Conservation (phyloP, 129 eudicot species). For the Tanacetum coccineum region DNA sequence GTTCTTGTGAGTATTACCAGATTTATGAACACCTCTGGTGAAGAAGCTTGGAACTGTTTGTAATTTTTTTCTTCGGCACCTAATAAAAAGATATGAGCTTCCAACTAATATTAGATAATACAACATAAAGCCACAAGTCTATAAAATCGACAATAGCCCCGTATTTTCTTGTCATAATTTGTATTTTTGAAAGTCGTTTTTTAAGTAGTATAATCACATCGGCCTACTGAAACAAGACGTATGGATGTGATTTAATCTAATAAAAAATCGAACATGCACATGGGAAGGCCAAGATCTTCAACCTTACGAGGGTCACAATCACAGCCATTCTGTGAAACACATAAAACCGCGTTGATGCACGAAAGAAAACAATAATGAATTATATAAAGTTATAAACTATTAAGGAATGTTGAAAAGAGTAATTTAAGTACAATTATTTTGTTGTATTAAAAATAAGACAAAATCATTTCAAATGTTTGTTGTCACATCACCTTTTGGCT, state of each 20-base stretch:
- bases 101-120: too few species aligned
- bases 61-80: too few species aligned
- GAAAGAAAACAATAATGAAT: constrained; percentile 27
- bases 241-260: background rate
- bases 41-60: too few species aligned
- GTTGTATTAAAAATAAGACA: constrained; percentile 16
- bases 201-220: too few species aligned
- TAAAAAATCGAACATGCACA: constrained; percentile 22
- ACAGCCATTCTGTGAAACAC: constrained; percentile 33
- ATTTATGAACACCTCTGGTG: too few species aligned
- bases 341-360: constrained; percentile 39
- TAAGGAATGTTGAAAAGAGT: constrained; percentile 9
- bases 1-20: too few species aligned
- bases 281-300: constrained; percentile 32
- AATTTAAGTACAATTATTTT: constrained; percentile 18
- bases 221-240: constrained; percentile 5
- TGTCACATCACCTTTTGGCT: constrained; percentile 34
- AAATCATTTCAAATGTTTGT: constrained; percentile 29
- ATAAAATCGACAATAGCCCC: too few species aligned
- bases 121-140: too few species aligned
- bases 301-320: constrained; percentile 29
- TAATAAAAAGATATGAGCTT: too few species aligned
- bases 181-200: too few species aligned
- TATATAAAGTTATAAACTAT: too few species aligned
- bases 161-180: too few species aligned